A percentile compares a stretch with the other conserved stretches of the same genome.
phyloP scores from a whole-genome alignment of 495 filamentous ascomycete genomes.

The Trypethelium eluteriae region DNA sequence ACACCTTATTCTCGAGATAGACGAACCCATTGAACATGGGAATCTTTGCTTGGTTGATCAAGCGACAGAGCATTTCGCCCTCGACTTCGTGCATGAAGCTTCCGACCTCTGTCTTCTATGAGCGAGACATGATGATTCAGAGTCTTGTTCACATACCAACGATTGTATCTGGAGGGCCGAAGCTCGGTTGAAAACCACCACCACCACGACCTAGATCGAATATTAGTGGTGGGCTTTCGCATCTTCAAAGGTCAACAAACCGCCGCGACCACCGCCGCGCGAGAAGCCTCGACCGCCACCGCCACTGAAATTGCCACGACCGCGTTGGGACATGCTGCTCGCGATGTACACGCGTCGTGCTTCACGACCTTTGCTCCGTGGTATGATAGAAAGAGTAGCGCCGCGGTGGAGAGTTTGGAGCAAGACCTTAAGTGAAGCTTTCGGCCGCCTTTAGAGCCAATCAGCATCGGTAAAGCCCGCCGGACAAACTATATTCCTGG shows the following conservation, averaged over 20 bases:
- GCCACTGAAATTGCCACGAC: conserved; percentile 28
- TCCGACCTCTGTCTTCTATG: conserved; percentile 64
- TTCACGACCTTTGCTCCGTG: too few species aligned
- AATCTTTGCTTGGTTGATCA: conserved; percentile 76
- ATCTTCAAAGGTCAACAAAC: conserved; percentile 24
- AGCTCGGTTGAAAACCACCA: conserved; percentile 56
- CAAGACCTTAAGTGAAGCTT: too few species aligned
- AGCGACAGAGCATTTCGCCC: conserved; percentile 93
- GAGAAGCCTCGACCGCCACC: conserved; percentile 31
- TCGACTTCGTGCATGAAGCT: conserved; percentile 87
- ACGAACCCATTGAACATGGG: conserved; percentile 99
- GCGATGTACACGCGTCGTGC: too few species aligned
- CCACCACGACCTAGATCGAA: conserved; percentile 45
- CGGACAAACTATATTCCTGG: background rate
- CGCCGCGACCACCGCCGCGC: conserved; percentile 28
- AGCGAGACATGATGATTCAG: conserved; percentile 27
- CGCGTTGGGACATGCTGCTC: background rate
- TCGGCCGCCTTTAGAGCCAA: background rate
- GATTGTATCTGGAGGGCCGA: conserved; percentile 60
- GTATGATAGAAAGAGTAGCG: too few species aligned
- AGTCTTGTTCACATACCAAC: conserved; percentile 43
- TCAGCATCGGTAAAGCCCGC: background rate
- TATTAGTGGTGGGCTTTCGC: background rate
- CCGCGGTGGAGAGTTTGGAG: too few species aligned
- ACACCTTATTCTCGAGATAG: conserved; percentile 94